These are phyloP conservation scores for Centella asiatica DNA, from an alignment of 129 eudicot genomes.

Conservation along the genomic window DNA sequence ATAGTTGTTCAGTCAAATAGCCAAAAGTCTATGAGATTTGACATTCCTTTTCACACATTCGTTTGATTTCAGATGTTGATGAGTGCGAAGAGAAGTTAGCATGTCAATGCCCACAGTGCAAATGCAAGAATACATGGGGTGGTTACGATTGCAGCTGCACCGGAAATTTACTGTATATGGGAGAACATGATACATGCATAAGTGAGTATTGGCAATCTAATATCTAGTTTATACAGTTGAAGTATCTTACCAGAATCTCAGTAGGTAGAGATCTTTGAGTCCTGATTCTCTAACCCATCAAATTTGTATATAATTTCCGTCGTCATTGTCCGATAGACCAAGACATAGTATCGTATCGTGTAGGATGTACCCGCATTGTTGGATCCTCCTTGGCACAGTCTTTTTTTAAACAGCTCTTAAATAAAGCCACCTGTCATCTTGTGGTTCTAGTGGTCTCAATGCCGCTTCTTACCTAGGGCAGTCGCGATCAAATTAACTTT, in stretches of 20 bases:
- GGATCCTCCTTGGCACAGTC: too few species aligned
- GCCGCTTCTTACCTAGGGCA: too few species aligned
- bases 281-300: too few species aligned
- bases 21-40: neutral
- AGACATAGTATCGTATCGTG: too few species aligned
- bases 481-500: too few species aligned
- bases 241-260: neutral
- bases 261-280: neutral
- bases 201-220: slow-evolving; percentile 34
- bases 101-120: slow-evolving; percentile 86
- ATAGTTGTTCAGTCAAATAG: neutral
- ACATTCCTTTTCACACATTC: slow-evolving; percentile 1
- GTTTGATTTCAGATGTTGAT: slow-evolving; percentile 55
- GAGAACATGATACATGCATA: slow-evolving; percentile 90
- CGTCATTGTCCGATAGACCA: too few species aligned
- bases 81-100: slow-evolving; percentile 83
- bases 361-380: too few species aligned
- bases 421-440: too few species aligned
- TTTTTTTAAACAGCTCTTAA: too few species aligned
- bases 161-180: slow-evolving; percentile 68
- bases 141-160: slow-evolving; percentile 86
- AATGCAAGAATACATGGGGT: slow-evolving; percentile 94
- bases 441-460: too few species aligned
- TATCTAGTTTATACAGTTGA: neutral
- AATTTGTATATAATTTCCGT: too few species aligned